phyloP scores from a whole-genome alignment of 2,329 filamentous ascomycete genomes.

The Hawksworthiomyces lignivorus region DNA sequence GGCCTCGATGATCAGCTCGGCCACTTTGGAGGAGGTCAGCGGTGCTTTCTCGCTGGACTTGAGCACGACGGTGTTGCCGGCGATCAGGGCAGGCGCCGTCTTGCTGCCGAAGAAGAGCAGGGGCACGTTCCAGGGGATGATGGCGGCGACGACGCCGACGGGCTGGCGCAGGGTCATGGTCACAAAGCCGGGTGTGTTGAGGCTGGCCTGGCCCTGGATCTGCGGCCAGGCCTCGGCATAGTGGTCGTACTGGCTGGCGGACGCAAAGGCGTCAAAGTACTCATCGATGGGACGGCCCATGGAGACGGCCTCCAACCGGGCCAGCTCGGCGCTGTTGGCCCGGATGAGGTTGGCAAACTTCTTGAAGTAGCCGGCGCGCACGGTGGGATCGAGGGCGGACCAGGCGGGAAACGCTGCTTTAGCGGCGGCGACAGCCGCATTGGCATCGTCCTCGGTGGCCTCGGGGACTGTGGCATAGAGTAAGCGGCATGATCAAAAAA shows the following conservation, averaged over 20 bases:
- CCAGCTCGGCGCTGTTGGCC: conserved; percentile 33
- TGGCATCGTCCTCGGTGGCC: conserved; percentile 34
- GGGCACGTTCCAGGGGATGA: conserved; percentile 60
- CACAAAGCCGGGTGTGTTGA: conserved; percentile 40
- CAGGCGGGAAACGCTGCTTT: conserved; percentile 37
- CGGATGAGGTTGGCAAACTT: conserved; percentile 37
- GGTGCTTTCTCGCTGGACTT: conserved; percentile 53
- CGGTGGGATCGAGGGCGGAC: conserved; percentile 30
- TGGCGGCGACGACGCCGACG: conserved; percentile 44
- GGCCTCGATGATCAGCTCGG: conserved; percentile 54
- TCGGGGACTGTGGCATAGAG: conserved; percentile 28
- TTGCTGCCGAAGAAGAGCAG: conserved; percentile 61
- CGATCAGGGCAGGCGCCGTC: conserved; percentile 53
- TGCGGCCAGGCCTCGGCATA: conserved; percentile 34
- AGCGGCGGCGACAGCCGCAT: conserved; percentile 35
- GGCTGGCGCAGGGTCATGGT: conserved; percentile 41
- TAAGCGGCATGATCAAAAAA: background rate
- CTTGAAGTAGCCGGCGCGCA: conserved; percentile 32
- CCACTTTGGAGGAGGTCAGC: conserved; percentile 48
- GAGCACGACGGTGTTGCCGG: conserved; percentile 48
- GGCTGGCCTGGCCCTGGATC: conserved; percentile 36
- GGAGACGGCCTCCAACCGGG: conserved; percentile 35
- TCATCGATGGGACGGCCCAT: conserved; percentile 35
- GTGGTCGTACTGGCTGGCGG: conserved; percentile 30
- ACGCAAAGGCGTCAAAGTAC: conserved; percentile 29